Conservation (phyloP, 73 alveolate species). For the Uronychia binucleata region DNA sequence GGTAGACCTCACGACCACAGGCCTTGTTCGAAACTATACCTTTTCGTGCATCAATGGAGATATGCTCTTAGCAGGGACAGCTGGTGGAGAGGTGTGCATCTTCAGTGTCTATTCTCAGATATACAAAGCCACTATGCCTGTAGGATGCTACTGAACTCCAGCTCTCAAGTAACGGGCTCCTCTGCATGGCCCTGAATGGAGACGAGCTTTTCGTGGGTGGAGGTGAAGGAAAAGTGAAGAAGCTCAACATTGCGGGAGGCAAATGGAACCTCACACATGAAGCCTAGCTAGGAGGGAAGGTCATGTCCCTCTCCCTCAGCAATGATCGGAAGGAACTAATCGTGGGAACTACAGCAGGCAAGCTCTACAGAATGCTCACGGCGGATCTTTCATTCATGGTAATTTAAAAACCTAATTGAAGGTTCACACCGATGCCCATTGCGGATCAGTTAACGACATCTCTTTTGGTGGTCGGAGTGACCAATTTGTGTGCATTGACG, state of each 20-base stretch:
- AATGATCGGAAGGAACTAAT: conserved; percentile 81
- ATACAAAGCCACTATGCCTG: conserved; percentile 87
- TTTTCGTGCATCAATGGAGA: conserved; percentile 75
- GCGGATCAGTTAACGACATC: conserved; percentile 77
- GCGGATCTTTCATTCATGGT: conserved; percentile 70
- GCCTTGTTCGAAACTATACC: conserved; percentile 85
- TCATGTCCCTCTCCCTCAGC: conserved; percentile 73
- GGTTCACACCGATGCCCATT: conserved; percentile 94
- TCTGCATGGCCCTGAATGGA: conserved; percentile 69
- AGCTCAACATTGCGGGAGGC: conserved; percentile 74
- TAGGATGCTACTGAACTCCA: background rate
- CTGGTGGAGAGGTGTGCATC: conserved; percentile 87
- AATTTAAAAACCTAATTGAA: too few species aligned
- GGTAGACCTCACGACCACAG: conserved; percentile 9
- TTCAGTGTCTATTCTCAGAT: conserved; percentile 73
- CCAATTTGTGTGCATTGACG: conserved; percentile 83
- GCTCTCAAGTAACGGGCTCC: conserved; percentile 83
- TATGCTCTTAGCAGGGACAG: conserved; percentile 79
- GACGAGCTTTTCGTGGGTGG: conserved; percentile 84
- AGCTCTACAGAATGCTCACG: conserved; percentile 85
- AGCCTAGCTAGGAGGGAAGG: conserved; percentile 80
- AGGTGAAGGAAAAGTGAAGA: conserved; percentile 95
- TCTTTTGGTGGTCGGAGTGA: conserved; percentile 79
- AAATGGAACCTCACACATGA: conserved; percentile 80
- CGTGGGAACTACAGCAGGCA: conserved; percentile 81